A percentile compares a stretch with the other conserved stretches of the same genome.
These are phyloP conservation scores for Chlamydomonas sphaeroides DNA, from an alignment of 139 green algal species.

Conservation along the genomic window DNA sequence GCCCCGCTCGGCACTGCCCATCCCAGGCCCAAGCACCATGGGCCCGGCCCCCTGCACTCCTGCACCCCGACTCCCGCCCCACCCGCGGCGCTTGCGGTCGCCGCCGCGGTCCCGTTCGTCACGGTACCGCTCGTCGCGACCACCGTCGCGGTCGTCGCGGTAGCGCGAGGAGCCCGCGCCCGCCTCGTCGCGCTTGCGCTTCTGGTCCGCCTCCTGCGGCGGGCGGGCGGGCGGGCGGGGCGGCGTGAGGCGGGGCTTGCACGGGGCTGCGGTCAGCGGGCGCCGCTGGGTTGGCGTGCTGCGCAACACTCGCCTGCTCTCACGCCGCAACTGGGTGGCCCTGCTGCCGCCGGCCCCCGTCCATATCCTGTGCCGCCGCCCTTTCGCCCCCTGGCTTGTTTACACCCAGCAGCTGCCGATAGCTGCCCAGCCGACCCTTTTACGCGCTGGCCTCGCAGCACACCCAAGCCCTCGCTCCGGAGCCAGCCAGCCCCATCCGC, in stretches of 20 bases:
- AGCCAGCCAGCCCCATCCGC: too few relatives aligned
- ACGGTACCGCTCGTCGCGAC: conserved; percentile 41
- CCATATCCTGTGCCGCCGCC: not conserved
- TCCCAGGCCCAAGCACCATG: too few relatives aligned
- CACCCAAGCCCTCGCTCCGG: too few relatives aligned
- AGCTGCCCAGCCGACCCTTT: too few relatives aligned
- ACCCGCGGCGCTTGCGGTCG: conserved; percentile 38
- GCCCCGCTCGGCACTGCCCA: not conserved
- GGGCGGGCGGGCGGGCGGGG: too few relatives aligned
- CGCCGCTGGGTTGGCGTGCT: too few relatives aligned
- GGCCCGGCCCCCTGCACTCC: too few relatives aligned
- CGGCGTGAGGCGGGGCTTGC: too few relatives aligned
- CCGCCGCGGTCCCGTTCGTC: conserved; percentile 41
- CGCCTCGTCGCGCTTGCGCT: not conserved
- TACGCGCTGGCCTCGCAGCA: too few relatives aligned
- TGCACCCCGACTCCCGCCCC: too few relatives aligned
- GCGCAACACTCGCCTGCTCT: too few relatives aligned
- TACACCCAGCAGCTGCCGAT: not conserved
- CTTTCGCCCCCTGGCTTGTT: not conserved
- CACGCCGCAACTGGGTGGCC: not conserved
- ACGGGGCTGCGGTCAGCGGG: not conserved
- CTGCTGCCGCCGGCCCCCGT: not conserved
- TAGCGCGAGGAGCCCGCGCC: conserved; percentile 1
- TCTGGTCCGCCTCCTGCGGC: conserved; percentile 34
- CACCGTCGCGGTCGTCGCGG: conserved; percentile 21